Percentiles rank a stretch among this genome's conserved stretches.
Conservation (phyloP, 2,329 filamentous ascomycete species). For the Fusarium robinianum region DNA sequence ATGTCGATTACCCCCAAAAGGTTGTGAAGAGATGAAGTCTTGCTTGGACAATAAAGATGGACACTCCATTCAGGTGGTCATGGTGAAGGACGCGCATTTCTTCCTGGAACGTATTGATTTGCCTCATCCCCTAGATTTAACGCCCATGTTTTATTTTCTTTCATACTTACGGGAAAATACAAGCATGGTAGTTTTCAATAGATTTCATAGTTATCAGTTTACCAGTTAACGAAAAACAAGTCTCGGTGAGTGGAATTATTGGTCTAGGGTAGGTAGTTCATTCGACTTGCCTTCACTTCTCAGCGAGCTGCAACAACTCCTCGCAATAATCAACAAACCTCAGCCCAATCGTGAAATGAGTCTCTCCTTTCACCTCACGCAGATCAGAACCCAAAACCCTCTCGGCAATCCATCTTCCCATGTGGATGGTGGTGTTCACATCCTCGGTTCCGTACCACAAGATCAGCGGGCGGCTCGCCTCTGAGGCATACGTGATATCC, state of each 20-base stretch:
- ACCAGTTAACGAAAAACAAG: no score
- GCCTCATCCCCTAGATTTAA: no score
- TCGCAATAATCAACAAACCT: slow-evolving; percentile 14
- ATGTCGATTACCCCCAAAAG: no score
- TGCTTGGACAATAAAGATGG: no score
- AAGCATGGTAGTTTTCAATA: no score
- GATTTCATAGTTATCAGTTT: no score
- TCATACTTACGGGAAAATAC: no score
- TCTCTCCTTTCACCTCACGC: slow-evolving; percentile 10
- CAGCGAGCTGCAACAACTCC: slow-evolving; percentile 1
- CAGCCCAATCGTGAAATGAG: slow-evolving; percentile 5
- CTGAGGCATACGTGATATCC: slow-evolving; percentile 11
- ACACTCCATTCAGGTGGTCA: no score
- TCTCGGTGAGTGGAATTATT: no score
- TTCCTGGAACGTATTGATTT: background rate
- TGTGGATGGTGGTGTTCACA: slow-evolving; percentile 11
- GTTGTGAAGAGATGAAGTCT: no score
- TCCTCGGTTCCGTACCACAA: slow-evolving; percentile 13
- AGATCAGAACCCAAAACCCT: slow-evolving; percentile 9
- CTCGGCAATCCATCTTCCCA: slow-evolving; percentile 15
- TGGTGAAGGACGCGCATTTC: background rate
- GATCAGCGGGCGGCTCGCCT: slow-evolving; percentile 4
- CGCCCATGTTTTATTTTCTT: no score
- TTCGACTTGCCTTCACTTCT: background rate
- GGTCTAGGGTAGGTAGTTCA: no score